A percentile compares a stretch with the other conserved stretches of the same genome.
Conservation (phyloP, 805 yeast species). For the Zygoascus biomembranicola region DNA sequence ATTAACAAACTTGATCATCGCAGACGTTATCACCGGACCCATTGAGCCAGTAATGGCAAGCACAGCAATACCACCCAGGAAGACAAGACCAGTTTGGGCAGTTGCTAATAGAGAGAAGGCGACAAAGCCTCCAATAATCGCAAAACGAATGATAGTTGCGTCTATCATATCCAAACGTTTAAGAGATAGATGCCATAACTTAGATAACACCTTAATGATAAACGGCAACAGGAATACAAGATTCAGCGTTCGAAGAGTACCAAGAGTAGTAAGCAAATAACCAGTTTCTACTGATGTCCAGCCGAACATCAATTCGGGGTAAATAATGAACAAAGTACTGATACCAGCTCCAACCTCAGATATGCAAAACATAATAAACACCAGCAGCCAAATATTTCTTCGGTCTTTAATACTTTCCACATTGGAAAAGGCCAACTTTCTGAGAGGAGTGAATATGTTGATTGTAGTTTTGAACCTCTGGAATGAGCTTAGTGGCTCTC, state of each 20-base stretch:
- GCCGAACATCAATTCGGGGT: conserved; percentile 22
- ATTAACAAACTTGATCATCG: not conserved
- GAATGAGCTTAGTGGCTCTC: not conserved
- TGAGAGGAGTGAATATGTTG: conserved; percentile 16
- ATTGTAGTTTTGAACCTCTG: conserved; percentile 9
- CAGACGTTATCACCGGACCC: not conserved
- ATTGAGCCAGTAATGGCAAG: not conserved
- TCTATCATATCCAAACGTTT: conserved; percentile 4
- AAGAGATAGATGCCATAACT: conserved; percentile 2
- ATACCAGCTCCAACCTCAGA: conserved; percentile 12
- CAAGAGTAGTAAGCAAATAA: conserved; percentile 22
- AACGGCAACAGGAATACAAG: conserved; percentile 20
- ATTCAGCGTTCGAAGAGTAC: conserved; percentile 18
- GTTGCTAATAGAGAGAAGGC: not conserved
- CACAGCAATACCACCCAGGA: not conserved
- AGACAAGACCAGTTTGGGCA: conserved; percentile 2
- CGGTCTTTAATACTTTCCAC: conserved; percentile 7
- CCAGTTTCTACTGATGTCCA: conserved; percentile 29
- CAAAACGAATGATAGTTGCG: conserved; percentile 2
- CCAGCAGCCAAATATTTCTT: conserved; percentile 15
- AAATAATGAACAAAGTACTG: conserved; percentile 19
- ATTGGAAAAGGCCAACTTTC: conserved; percentile 13
- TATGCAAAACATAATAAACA: conserved; percentile 7
- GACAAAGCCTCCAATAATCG: not conserved
- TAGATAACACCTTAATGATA: conserved; percentile 8